These are phyloP conservation scores for Fusarium sterilihyphosum DNA, from an alignment of 2,329 filamentous ascomycete genomes.

Conservation along the genomic window DNA sequence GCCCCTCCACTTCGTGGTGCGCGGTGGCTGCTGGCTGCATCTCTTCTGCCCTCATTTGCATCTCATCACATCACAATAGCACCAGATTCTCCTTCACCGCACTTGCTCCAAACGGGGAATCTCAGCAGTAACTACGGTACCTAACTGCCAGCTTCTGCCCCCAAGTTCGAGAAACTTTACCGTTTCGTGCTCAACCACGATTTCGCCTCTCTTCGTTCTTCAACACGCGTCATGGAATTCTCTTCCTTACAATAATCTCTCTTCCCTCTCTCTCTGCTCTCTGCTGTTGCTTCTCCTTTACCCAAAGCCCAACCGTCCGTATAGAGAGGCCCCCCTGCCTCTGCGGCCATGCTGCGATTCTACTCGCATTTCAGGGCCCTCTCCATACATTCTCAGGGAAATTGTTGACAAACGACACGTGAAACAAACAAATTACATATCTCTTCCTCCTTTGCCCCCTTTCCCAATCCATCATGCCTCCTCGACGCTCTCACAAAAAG, in stretches of 20 bases:
- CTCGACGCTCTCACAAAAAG: slow-evolving; percentile 75
- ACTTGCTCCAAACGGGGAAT: slow-evolving; percentile 19
- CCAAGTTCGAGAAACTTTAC: background rate
- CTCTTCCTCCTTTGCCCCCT: background rate
- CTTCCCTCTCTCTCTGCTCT: background rate
- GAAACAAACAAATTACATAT: slow-evolving; percentile 13
- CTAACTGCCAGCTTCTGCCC: slow-evolving; percentile 3
- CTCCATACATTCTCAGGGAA: slow-evolving; percentile 36
- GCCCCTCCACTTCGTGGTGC: slow-evolving; percentile 30
- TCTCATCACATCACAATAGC: slow-evolving; percentile 33
- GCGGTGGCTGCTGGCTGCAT: slow-evolving; percentile 12
- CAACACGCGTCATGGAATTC: slow-evolving; percentile 36
- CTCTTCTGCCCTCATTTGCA: slow-evolving; percentile 32
- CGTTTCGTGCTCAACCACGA: slow-evolving; percentile 42
- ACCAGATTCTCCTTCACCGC: slow-evolving; percentile 33
- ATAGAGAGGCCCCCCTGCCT: slow-evolving; percentile 37
- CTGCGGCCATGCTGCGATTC: slow-evolving; percentile 46
- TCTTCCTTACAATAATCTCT: slow-evolving; percentile 31
- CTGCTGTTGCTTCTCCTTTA: slow-evolving; percentile 34
- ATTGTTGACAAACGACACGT: slow-evolving; percentile 36
- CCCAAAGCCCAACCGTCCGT: slow-evolving; percentile 7
- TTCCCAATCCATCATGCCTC: slow-evolving; percentile 61
- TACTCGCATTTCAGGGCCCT: slow-evolving; percentile 40
- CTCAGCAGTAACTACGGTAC: background rate
- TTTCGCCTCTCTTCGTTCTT: slow-evolving; percentile 25